phyloP scores from a whole-genome alignment of 129 eudicot genomes.

The Lonicera japonica region DNA sequence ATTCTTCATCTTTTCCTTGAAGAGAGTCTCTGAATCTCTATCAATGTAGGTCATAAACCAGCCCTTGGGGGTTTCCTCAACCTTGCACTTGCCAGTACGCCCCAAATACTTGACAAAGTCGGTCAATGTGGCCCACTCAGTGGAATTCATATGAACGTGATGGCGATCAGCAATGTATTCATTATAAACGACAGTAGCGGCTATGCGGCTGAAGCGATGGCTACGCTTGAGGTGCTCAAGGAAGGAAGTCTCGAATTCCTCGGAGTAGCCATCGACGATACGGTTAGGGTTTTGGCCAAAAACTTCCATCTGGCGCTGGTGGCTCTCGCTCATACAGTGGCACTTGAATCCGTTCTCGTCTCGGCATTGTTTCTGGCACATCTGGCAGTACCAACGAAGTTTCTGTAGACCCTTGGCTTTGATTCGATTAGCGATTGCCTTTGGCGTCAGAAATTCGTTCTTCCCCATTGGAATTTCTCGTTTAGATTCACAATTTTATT shows the following conservation, averaged over 20 bases:
- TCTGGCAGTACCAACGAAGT: conserved; percentile 93
- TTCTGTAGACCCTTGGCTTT: conserved; percentile 90
- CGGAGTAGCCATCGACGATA: conserved; percentile 65
- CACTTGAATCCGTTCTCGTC: conserved; percentile 94
- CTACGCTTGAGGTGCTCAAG: conserved; percentile 86
- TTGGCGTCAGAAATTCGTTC: conserved; percentile 83
- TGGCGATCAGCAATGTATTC: conserved; percentile 80
- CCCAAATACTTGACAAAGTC: conserved; percentile 86
- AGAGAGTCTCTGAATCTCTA: conserved; percentile 75
- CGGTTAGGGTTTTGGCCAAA: conserved; percentile 88
- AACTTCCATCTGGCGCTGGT: conserved; percentile 89
- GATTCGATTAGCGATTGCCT: conserved; percentile 89
- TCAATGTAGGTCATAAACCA: conserved; percentile 93
- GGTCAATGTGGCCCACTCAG: conserved; percentile 84
- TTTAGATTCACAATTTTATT: not conserved
- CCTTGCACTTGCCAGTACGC: conserved; percentile 67
- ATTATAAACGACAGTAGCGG: conserved; percentile 87
- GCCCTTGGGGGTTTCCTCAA: conserved; percentile 87
- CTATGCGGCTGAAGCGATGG: conserved; percentile 82
- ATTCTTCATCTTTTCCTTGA: conserved; percentile 72
- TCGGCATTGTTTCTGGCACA: conserved; percentile 95
- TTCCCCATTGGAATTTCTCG: conserved; percentile 51
- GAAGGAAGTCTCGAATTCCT: conserved; percentile 64
- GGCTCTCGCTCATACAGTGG: conserved; percentile 90
- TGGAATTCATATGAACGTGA: conserved; percentile 87